Conservation (phyloP, 2,329 filamentous ascomycete genomes). For the Thermoascus crustaceus region DNA sequence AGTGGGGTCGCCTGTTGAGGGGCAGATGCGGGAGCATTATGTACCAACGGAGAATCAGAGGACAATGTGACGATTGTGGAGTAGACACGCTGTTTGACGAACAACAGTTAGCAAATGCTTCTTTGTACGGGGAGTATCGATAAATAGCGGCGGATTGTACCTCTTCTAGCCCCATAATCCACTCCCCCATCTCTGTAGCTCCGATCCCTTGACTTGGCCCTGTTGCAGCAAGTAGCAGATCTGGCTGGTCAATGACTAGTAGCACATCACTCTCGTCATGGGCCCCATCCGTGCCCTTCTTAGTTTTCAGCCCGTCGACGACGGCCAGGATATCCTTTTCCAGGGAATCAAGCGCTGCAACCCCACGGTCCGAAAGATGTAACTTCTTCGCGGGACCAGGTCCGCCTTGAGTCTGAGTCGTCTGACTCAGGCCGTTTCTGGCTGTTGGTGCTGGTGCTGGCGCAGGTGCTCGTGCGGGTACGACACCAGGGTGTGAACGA, state of each 20-base stretch:
- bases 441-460: conserved; percentile 10
- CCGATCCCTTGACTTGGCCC: conserved; percentile 38
- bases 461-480: conserved; percentile 16
- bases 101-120: conserved; percentile 3
- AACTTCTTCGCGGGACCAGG: conserved; percentile 18
- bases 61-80: conserved; percentile 59
- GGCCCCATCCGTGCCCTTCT: conserved; percentile 13
- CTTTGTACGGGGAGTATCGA: not conserved
- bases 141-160: conserved; percentile 40
- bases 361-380: conserved; percentile 22
- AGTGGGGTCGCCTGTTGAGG: conserved; percentile 51
- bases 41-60: conserved; percentile 66
- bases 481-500: conserved; percentile 17
- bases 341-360: conserved; percentile 23
- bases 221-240: conserved; percentile 55
- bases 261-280: conserved; percentile 34
- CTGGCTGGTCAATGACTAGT: conserved; percentile 59
- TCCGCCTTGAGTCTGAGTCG: conserved; percentile 11
- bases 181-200: conserved; percentile 43
- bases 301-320: conserved; percentile 21
- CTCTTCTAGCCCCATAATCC: conserved; percentile 54
- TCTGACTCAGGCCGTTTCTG: no score
- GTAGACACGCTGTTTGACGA: conserved; percentile 47
- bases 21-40: conserved; percentile 28
- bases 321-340: conserved; percentile 28